Evolutionary conservation across 768 basidiomycete genomes (phyloP), one percentile per base, ranked within the genome.

Genomic region (Amanita muscaria): DNA sequence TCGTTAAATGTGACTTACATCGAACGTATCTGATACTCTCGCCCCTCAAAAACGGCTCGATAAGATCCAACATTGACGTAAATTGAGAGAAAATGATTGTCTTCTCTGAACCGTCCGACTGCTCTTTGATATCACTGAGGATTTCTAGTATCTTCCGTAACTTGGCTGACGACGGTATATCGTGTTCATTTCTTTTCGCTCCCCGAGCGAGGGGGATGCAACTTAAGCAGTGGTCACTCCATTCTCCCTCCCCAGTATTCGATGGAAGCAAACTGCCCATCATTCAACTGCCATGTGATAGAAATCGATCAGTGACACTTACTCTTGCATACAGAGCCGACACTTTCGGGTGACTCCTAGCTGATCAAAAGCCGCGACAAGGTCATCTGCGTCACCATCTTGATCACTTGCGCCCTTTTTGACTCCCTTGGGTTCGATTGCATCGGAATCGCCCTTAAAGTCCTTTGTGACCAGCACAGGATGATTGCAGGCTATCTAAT

Each of bases 31-130:
- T 72, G 53, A 92, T 69, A 0, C 79, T 77, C 10, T 72, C 67
- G 2, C 76, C 72, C 22, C 66, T 67, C 62, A 99, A 67, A 65
- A 96, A 96, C 0, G 83, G 86, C 62, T 93, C 79, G 35, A 96
- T 72, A 45, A 97, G 58, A 59, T 93, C 80, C 49, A 99, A 66
- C 85, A 88, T 80, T 42, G 74, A 72, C 1, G 94, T 97, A 50
- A 89, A 89, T 57, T 96, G 93, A 0, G 89, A 92, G 59, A 97
- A 98, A 16, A 99, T 80, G 51, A 98, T 98, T 0, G 92, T 94
- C 73, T 97, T 99, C 58, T 96, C 90, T 49, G 67, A 62, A 12
- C 70, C 59, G 11, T 74, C 63, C 9, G 77, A 70, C 41, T 76
- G 69, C 38, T 70, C 64, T 12, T 81, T 74, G 42, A 91, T 79